Percentiles rank a stretch among this genome's conserved stretches.
Evolutionary conservation across 208 protist species (phyloP).

Genomic region (Wallacemonas sp.): DNA sequence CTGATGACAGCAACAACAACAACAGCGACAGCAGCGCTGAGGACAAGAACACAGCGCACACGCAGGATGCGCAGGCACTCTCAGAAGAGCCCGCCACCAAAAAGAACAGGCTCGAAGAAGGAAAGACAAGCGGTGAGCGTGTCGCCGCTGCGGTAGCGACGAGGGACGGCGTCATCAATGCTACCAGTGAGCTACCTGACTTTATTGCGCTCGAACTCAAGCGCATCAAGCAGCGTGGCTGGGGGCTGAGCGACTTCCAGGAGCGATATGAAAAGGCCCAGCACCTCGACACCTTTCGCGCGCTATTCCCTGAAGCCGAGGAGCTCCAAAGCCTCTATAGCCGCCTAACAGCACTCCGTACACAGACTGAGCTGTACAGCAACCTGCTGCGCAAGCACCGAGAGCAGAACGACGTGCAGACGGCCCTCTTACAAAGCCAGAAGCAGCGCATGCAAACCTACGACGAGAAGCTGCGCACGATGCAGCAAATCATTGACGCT

Average conservation of each 20-base stretch:
- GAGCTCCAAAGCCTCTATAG: conserved; percentile 76
- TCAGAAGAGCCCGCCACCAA: neutral
- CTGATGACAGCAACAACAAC: neutral
- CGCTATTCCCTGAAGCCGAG: conserved; percentile 77
- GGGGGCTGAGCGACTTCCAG: conserved; percentile 64
- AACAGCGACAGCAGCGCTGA: conserved; percentile 26
- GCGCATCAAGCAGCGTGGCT: conserved; percentile 61
- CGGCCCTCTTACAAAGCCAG: conserved; percentile 73
- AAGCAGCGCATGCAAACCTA: conserved; percentile 78
- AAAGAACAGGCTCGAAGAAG: neutral
- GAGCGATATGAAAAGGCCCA: conserved; percentile 61
- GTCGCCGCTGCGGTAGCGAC: too few species aligned
- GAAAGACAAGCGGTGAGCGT: too few species aligned
- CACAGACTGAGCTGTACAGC: conserved; percentile 78
- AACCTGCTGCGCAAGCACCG: conserved; percentile 82
- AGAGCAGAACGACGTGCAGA: conserved; percentile 87
- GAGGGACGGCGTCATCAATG: neutral
- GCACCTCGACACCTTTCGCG: conserved; percentile 59
- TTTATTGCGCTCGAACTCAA: conserved; percentile 85
- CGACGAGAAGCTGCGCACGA: conserved; percentile 78
- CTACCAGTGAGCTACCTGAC: conserved; percentile 18
- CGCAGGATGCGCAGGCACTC: neutral
- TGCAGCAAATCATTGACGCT: conserved; percentile 85
- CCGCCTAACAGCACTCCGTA: conserved; percentile 69
- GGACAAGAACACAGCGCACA: conserved; percentile 11